Evolutionary conservation across 441 rosid species (phyloP), one percentile per base, ranked within the genome.

Genomic region (Sinapis alba): DNA sequence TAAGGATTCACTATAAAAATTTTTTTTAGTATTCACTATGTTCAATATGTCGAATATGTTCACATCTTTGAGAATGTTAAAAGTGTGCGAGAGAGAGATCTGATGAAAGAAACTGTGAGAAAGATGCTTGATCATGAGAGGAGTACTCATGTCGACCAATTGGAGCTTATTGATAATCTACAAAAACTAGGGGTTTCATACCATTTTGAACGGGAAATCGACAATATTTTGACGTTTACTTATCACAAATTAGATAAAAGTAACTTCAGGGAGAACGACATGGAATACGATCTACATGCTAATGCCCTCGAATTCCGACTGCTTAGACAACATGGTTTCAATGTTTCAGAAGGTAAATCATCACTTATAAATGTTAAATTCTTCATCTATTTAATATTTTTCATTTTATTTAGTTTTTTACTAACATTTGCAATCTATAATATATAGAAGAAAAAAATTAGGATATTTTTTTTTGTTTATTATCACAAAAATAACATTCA

Each of bases 121-220:
- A 62, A 69, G 24, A 63, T 69, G 79, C 50, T 76, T 6, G 28
- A 36, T 56, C 43, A 75, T 62, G 71, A 54, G 65, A 62, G 53
- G 68, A 50, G 21, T 43, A 43, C 60, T 41, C 12, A 75, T 43
- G 12, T 67, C 3, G 71, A 77, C 6, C 71, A 51, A 24, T 69
- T 79, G 5, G 84, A 80, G 23, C 68, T 83, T 6, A 71, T 85
- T 50, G 85, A 83, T 5, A 67, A 60, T 41, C 30, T 85, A 60
- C 74, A 82, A 5, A 78, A 83, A 65, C 85, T 85, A 12, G 89
- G 86, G 0, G 4, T 83, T 21, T 75, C 80, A 18, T 75, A 81
- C 20, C 85, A 80, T 36, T 83, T 80, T 57, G 59, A 78, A 15
- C 23, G 15, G 5, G 81, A 85, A 61, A 85, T 82, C 18, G 41